Conservation (phyloP, 805 yeast genomes). For the Ogataea paraovalis region DNA sequence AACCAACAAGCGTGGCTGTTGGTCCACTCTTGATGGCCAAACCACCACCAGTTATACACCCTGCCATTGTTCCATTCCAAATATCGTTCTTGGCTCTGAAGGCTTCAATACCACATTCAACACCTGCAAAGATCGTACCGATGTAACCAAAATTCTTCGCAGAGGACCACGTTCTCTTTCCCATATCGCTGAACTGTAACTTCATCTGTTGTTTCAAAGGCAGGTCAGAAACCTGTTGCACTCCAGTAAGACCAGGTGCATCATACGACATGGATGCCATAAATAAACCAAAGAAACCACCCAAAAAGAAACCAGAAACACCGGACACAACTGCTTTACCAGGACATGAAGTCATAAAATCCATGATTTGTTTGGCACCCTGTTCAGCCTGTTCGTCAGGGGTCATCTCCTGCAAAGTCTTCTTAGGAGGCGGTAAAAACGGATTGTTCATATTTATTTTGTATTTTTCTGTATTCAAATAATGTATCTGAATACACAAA, state of each 20-base stretch:
- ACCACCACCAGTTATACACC: constrained; percentile 96
- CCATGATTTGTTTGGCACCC: constrained; percentile 81
- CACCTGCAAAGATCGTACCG: constrained; percentile 88
- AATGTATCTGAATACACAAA: background rate
- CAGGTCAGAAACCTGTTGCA: constrained; percentile 63
- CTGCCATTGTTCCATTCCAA: constrained; percentile 88
- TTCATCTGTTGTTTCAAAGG: constrained; percentile 93
- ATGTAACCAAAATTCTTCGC: constrained; percentile 94
- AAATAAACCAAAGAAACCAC: constrained; percentile 93
- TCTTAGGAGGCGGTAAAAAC: constrained; percentile 40
- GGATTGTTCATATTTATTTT: constrained; percentile 28
- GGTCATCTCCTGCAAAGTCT: constrained; percentile 65
- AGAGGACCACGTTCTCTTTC: constrained; percentile 75
- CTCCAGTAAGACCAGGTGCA: constrained; percentile 56
- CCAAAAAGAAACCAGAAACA: constrained; percentile 88
- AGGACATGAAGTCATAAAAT: constrained; percentile 88
- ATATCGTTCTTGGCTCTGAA: constrained; percentile 86
- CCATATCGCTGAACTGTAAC: constrained; percentile 89
- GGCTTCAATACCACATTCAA: constrained; percentile 86
- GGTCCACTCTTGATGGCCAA: constrained; percentile 92
- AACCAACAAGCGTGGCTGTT: constrained; percentile 83
- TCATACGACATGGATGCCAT: constrained; percentile 90
- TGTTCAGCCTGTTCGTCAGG: constrained; percentile 91
- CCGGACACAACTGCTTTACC: constrained; percentile 92
- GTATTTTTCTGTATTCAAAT: background rate